A percentile compares a stretch with the other conserved stretches of the same genome.
Evolutionary conservation across 805 yeast genomes (phyloP).

Genomic region (Yarrowia phangngaensis): DNA sequence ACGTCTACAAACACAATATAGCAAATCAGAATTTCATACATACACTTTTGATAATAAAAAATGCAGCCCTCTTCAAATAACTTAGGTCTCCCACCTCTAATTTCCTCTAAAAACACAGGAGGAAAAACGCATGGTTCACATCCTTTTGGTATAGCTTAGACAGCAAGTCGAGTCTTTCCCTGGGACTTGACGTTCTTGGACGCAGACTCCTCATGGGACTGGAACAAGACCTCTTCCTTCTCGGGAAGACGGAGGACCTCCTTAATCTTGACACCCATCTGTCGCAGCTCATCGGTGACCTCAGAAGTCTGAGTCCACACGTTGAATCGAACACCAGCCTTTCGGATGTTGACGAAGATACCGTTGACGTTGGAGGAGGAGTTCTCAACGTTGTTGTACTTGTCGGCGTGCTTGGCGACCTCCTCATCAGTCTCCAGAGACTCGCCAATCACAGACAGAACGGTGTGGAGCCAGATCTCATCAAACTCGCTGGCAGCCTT

Average conservation of each 20-base stretch:
- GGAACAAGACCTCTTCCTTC: constrained; percentile 74
- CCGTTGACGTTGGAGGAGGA: constrained; percentile 87
- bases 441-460: constrained; percentile 91
- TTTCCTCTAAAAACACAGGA: neutral
- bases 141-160: constrained; percentile 1
- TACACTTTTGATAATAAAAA: constrained; percentile 4
- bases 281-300: constrained; percentile 52
- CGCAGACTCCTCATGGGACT: constrained; percentile 25
- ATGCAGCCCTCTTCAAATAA: constrained; percentile 19
- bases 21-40: neutral
- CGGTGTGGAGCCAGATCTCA: constrained; percentile 71
- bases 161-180: constrained; percentile 23
- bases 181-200: constrained; percentile 23
- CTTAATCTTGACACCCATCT: constrained; percentile 84
- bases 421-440: constrained; percentile 71
- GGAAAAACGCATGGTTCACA: neutral
- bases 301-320: constrained; percentile 88
- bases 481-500: constrained; percentile 47
- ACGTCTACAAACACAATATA: too few relatives aligned
- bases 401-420: constrained; percentile 23
- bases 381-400: constrained; percentile 45
- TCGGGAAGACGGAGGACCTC: constrained; percentile 72
- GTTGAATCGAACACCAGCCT: constrained; percentile 75
- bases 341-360: constrained; percentile 84
- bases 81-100: constrained; percentile 11